Evolutionary conservation across 2,329 filamentous ascomycete species (phyloP).

Genomic region (Fusarium armeniacum): DNA sequence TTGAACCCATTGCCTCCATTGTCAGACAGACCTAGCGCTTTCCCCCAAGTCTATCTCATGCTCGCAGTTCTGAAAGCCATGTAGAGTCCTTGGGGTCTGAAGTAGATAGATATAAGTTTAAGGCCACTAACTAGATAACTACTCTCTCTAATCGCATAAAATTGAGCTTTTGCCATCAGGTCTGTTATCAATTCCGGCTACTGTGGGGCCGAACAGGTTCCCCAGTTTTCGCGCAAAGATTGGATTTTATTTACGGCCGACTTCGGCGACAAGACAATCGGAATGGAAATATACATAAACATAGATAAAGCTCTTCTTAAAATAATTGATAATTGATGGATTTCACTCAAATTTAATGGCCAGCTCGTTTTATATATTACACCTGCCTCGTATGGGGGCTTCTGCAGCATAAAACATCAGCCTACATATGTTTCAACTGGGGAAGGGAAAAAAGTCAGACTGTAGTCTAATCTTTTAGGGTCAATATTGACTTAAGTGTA

Average conservation of each 20-base stretch:
- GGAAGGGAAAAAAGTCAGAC: constrained; percentile 3
- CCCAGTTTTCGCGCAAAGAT: constrained; percentile 5
- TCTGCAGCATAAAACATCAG: neutral
- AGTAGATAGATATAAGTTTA: neutral
- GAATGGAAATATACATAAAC: neutral
- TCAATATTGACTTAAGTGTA: constrained; percentile 18
- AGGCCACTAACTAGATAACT: neutral
- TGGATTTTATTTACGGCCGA: constrained; percentile 13
- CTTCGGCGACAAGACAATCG: constrained; percentile 38
- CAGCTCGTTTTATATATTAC: neutral
- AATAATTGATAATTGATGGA: neutral
- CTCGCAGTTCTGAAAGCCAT: neutral
- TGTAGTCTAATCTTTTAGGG: constrained; percentile 3
- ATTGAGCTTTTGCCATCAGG: neutral
- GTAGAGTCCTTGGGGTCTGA: neutral
- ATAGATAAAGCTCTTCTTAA: neutral
- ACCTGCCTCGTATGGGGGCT: neutral
- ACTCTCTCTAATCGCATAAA: neutral
- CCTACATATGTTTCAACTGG: neutral
- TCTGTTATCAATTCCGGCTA: constrained; percentile 10
- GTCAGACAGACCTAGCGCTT: no score
- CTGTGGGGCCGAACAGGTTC: constrained; percentile 24
- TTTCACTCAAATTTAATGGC: neutral
- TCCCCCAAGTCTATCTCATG: neutral
- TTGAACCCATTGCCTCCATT: no score